A percentile compares a stretch with the other conserved stretches of the same genome.
Conservation (phyloP, 345 rosid genomes). For the Aurinia saxatilis region DNA sequence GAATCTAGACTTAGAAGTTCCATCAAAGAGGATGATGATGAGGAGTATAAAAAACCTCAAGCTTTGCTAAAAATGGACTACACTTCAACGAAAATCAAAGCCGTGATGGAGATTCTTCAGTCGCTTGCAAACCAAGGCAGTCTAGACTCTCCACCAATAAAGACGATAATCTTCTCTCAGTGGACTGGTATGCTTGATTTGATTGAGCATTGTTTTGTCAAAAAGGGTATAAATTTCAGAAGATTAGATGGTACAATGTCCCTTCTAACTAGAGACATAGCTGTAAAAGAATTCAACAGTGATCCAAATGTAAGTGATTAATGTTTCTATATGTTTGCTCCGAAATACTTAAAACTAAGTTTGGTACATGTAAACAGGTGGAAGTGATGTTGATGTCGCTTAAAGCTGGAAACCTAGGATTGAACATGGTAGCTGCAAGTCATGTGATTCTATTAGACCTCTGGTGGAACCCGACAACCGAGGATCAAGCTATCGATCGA, state of each 20-base stretch:
- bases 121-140: constrained; percentile 28
- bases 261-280: constrained; percentile 65
- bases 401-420: constrained; percentile 90
- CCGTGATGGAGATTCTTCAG: constrained; percentile 56
- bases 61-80: constrained; percentile 36
- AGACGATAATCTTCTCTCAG: constrained; percentile 80
- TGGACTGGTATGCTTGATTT: constrained; percentile 89
- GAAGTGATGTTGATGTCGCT: constrained; percentile 83
- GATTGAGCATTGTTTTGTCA: constrained; percentile 47
- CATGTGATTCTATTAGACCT: constrained; percentile 88
- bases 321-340: constrained; percentile 1
- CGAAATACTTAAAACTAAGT: background rate
- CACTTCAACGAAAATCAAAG: constrained; percentile 60
- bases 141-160: constrained; percentile 39
- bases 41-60: constrained; percentile 23
- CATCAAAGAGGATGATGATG: constrained; percentile 30
- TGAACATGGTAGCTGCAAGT: constrained; percentile 92
- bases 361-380: constrained; percentile 37
- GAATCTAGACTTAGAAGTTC: constrained; percentile 50
- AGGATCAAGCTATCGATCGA: constrained; percentile 43
- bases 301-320: constrained; percentile 49
- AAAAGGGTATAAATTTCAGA: constrained; percentile 52
- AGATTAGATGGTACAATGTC: constrained; percentile 85
- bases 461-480: constrained; percentile 95
- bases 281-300: constrained; percentile 66